Conservation (phyloP, 345 rosid genomes). For the Salix exigua region DNA sequence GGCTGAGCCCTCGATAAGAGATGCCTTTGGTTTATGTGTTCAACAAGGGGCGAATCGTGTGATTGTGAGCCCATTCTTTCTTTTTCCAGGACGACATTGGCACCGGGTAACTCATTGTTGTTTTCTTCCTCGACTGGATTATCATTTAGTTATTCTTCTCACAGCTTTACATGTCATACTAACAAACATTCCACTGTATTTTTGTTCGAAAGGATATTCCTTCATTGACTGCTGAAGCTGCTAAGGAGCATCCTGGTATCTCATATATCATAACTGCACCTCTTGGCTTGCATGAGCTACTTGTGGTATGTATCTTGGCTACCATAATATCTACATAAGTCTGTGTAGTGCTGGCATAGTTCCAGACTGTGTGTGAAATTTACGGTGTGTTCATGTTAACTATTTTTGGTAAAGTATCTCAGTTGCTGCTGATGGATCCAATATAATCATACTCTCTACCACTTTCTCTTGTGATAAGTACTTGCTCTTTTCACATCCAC, state of each 20-base stretch:
- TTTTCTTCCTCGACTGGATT: constrained; percentile 10
- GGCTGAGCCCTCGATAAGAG: constrained; percentile 81
- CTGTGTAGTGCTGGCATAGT: neutral
- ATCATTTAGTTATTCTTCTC: neutral
- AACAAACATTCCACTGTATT: neutral
- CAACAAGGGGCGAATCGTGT: constrained; percentile 72
- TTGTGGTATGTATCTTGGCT: constrained; percentile 54
- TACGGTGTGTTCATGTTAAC: neutral
- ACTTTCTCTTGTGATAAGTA: neutral
- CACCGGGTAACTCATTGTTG: constrained; percentile 50
- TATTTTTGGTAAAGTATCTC: neutral
- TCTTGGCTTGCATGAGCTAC: constrained; percentile 78
- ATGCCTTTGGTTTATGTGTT: constrained; percentile 72
- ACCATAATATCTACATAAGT: neutral
- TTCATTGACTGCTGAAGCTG: constrained; percentile 84
- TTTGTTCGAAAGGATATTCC: constrained; percentile 65
- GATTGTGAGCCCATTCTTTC: constrained; percentile 86
- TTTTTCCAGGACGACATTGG: constrained; percentile 95
- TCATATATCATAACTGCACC: constrained; percentile 80
- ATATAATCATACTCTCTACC: neutral
- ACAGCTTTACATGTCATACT: neutral
- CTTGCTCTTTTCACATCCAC: neutral
- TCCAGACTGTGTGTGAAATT: neutral
- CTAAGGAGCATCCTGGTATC: constrained; percentile 64
- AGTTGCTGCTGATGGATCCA: neutral